A percentile compares a stretch with the other conserved stretches of the same genome.
Evolutionary conservation across 768 basidiomycete species (phyloP).

Genomic region (Collybia mongolica): DNA sequence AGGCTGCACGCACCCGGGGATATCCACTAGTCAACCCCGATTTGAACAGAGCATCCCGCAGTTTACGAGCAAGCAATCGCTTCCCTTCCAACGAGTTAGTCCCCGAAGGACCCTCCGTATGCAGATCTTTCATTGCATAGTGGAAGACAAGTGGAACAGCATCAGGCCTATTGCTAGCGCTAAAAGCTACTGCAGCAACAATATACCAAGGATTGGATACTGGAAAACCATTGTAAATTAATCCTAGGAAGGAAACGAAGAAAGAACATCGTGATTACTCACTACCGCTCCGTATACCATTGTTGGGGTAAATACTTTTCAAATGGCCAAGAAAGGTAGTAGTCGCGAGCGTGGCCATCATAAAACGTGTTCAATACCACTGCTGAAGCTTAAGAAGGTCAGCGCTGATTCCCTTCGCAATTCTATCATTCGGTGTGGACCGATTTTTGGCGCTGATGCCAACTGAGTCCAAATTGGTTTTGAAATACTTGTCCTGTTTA

Average conservation of each 20-base stretch:
- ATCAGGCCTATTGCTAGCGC: constrained; percentile 58
- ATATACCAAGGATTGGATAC: constrained; percentile 56
- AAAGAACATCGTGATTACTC: neutral
- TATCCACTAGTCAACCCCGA: constrained; percentile 57
- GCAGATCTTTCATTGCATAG: constrained; percentile 44
- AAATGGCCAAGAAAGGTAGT: constrained; percentile 40
- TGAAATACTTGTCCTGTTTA: no score
- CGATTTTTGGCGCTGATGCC: no score
- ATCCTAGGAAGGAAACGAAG: no score
- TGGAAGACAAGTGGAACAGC: constrained; percentile 55
- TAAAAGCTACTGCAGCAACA: constrained; percentile 54
- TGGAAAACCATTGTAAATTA: constrained; percentile 1
- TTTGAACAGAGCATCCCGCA: constrained; percentile 66
- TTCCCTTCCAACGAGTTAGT: constrained; percentile 30
- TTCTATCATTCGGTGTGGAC: no score
- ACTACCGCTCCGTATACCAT: constrained; percentile 9
- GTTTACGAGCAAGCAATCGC: constrained; percentile 44
- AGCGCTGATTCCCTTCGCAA: no score
- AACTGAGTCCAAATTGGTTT: no score
- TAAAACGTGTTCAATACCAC: no score
- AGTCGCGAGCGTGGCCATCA: constrained; percentile 30
- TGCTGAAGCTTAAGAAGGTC: no score
- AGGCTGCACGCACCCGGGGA: constrained; percentile 42
- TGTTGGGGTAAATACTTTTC: constrained; percentile 43
- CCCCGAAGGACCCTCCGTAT: constrained; percentile 13